These are phyloP conservation scores for Tricholoma saponaceum DNA, from an alignment of 768 basidiomycete genomes.

Conservation along the genomic window DNA sequence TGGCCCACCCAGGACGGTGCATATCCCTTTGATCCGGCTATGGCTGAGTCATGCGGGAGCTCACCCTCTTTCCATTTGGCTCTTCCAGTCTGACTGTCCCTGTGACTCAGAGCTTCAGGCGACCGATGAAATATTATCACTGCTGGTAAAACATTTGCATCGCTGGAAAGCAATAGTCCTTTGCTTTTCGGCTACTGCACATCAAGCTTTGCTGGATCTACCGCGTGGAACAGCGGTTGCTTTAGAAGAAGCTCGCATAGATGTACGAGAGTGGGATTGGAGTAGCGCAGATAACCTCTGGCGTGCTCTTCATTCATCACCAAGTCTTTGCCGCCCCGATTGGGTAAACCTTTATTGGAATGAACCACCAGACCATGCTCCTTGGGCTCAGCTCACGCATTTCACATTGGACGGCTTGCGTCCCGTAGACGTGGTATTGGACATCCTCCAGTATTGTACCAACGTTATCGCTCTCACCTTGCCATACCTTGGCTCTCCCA, in stretches of 20 bases:
- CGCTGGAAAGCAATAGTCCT: not conserved
- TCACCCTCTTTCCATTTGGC: conserved; percentile 4
- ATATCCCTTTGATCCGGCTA: conserved; percentile 1
- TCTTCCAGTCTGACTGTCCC: not conserved
- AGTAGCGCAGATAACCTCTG: not conserved
- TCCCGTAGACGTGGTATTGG: not conserved
- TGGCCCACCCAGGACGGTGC: conserved; percentile 1
- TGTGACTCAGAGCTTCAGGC: not conserved
- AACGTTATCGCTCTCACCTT: not conserved
- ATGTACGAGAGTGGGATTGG: not conserved
- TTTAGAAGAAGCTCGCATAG: not conserved
- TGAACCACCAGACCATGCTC: not conserved
- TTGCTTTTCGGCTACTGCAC: not conserved
- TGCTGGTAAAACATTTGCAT: not conserved
- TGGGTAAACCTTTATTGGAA: not conserved
- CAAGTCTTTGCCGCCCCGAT: not conserved
- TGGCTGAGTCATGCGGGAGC: conserved; percentile 15
- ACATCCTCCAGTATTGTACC: not conserved
- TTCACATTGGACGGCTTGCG: not conserved
- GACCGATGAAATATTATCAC: not conserved
- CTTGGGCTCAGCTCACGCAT: conserved; percentile 5
- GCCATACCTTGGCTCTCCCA: not conserved
- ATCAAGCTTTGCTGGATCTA: not conserved
- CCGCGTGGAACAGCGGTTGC: not conserved
- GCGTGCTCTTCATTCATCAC: conserved; percentile 2